These are phyloP conservation scores for Punica granatum DNA, from an alignment of 345 rosid species.

Conservation along the genomic window DNA sequence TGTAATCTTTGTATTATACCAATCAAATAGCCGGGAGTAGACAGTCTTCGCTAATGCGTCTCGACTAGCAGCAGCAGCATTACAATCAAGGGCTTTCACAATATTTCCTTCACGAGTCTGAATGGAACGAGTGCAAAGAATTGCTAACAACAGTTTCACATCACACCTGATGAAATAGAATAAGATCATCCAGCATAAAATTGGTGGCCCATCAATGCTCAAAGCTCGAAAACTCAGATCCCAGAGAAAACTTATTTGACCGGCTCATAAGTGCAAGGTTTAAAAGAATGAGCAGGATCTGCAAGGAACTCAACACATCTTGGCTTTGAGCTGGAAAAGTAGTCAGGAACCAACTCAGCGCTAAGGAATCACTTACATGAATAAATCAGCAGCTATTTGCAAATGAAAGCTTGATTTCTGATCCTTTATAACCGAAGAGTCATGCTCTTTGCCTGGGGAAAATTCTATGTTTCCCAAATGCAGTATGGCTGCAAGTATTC, in stretches of 20 bases:
- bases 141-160: slow-evolving; percentile 61
- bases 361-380: slow-evolving; percentile 46
- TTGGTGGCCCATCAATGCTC: background rate
- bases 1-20: slow-evolving; percentile 37
- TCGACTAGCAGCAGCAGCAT: slow-evolving; percentile 91
- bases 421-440: slow-evolving; percentile 80
- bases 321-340: background rate
- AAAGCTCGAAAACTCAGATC: background rate
- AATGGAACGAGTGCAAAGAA: slow-evolving; percentile 82
- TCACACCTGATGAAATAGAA: slow-evolving; percentile 58
- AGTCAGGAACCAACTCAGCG: background rate
- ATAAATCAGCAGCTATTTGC: slow-evolving; percentile 88
- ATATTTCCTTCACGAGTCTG: slow-evolving; percentile 95
- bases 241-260: background rate
- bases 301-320: background rate
- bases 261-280: background rate
- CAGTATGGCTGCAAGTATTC: slow-evolving; percentile 87
- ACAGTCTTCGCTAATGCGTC: slow-evolving; percentile 96
- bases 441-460: slow-evolving; percentile 92
- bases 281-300: background rate
- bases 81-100: slow-evolving; percentile 78
- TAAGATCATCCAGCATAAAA: background rate
- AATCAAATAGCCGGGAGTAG: slow-evolving; percentile 88
- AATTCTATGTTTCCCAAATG: slow-evolving; percentile 96
- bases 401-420: slow-evolving; percentile 67